These are phyloP conservation scores for Cercospora sesami DNA, from an alignment of 2,329 filamentous ascomycete genomes.

Conservation along the genomic window DNA sequence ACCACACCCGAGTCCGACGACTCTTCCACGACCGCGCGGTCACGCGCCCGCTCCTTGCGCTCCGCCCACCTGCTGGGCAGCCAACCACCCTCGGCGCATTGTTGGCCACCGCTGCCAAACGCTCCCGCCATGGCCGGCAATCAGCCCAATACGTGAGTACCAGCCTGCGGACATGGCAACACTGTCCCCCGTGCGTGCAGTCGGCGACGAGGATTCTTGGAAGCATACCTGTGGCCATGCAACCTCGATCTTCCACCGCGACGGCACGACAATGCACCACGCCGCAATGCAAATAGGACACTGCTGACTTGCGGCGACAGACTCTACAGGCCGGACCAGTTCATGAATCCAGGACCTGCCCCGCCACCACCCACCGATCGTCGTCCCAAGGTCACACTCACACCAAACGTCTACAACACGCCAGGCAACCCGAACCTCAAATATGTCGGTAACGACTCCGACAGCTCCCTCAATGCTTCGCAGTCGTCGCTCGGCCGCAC, in stretches of 20 bases:
- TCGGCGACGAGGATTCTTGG: background rate
- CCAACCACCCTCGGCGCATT: conserved; percentile 13
- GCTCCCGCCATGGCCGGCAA: conserved; percentile 21
- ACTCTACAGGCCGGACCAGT: conserved; percentile 65
- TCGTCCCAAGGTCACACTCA: conserved; percentile 72
- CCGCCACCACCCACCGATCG: conserved; percentile 84
- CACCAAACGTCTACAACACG: conserved; percentile 69
- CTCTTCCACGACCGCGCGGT: background rate
- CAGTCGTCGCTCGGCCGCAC: conserved; percentile 46
- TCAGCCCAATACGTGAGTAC: conserved; percentile 20
- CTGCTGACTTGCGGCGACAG: conserved; percentile 38
- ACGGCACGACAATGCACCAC: conserved; percentile 9
- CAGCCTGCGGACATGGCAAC: background rate
- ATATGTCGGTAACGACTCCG: conserved; percentile 19
- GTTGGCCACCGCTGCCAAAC: conserved; percentile 13
- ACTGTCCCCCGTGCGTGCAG: background rate
- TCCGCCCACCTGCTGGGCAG: background rate
- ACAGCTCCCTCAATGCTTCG: conserved; percentile 42
- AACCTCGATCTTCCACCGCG: background rate
- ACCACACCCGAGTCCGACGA: background rate
- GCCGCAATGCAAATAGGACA: background rate
- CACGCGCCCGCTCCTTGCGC: conserved; percentile 9
- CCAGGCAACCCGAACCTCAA: conserved; percentile 67
- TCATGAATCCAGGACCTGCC: conserved; percentile 96
- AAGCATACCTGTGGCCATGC: background rate